Percentiles rank a stretch among this genome's conserved stretches.
Evolutionary conservation across 768 basidiomycete genomes (phyloP).

Genomic region (Suillus americanus): DNA sequence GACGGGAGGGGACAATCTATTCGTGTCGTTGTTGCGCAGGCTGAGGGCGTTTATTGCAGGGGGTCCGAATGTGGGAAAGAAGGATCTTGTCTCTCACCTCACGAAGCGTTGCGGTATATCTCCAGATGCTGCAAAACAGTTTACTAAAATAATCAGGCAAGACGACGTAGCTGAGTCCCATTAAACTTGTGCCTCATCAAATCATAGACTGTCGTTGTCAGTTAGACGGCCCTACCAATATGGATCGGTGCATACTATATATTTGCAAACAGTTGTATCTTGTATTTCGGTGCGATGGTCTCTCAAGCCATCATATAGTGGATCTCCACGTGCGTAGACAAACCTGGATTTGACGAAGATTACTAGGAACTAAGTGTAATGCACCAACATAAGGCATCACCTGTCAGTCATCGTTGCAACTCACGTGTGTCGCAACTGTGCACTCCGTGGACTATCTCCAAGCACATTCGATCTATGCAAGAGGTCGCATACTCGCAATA

Average conservation of each 20-base stretch:
- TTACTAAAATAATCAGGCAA: background rate
- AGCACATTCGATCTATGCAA: background rate
- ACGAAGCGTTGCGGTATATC: constrained; percentile 28
- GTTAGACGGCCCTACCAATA: background rate
- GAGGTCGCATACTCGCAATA: background rate
- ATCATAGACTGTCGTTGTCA: background rate
- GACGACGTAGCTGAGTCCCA: background rate
- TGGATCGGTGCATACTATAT: background rate
- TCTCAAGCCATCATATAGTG: background rate
- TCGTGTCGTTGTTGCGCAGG: constrained; percentile 26
- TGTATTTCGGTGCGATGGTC: background rate
- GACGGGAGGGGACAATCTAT: background rate
- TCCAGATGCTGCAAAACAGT: constrained; percentile 18
- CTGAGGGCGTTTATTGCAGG: constrained; percentile 22
- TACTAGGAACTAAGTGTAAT: background rate
- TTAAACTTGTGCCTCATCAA: background rate
- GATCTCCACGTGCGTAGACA: background rate
- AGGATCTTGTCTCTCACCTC: constrained; percentile 24
- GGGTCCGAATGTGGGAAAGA: constrained; percentile 16
- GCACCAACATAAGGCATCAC: constrained; percentile 10
- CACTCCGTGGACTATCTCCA: background rate
- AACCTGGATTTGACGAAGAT: background rate
- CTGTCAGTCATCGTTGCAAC: background rate
- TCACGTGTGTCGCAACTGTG: no score
- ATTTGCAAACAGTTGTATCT: background rate